A percentile compares a stretch with the other conserved stretches of the same genome.
Evolutionary conservation across 441 rosid genomes (phyloP).

Genomic region (Gossypium lobatum): DNA sequence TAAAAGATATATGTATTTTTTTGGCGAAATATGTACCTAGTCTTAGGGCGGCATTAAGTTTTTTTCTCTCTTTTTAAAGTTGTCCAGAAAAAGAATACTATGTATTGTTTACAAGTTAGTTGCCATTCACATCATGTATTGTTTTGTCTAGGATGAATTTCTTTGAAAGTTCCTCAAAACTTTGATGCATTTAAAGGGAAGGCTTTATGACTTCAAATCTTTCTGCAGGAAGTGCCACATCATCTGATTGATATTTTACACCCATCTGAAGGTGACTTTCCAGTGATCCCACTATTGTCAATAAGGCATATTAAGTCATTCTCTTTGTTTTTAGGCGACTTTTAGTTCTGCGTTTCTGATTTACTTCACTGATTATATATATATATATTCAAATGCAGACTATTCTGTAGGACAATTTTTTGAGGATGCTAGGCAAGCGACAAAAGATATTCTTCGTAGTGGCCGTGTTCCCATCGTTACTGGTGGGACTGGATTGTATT

Average conservation of each 20-base stretch:
- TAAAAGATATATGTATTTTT: background rate
- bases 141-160: background rate
- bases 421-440: slow-evolving; percentile 71
- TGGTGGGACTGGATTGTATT: slow-evolving; percentile 91
- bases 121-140: background rate
- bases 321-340: background rate
- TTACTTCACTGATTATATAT: background rate
- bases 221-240: slow-evolving; percentile 70
- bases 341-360: background rate
- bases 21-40: background rate
- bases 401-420: slow-evolving; percentile 77
- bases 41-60: background rate
- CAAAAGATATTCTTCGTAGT: slow-evolving; percentile 46
- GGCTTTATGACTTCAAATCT: background rate
- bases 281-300: slow-evolving; percentile 3
- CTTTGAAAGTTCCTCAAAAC: background rate
- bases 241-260: slow-evolving; percentile 77
- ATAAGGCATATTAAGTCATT: background rate
- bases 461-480: slow-evolving; percentile 75
- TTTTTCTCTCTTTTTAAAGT: background rate
- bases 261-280: slow-evolving; percentile 66
- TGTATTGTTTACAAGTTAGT: background rate
- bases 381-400: slow-evolving; percentile 33
- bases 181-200: background rate
- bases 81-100: background rate